Evolutionary conservation across 2,329 filamentous ascomycete species (phyloP), one percentile per base, ranked within the genome.

Genomic region (Aspergillus puulaauensis): DNA sequence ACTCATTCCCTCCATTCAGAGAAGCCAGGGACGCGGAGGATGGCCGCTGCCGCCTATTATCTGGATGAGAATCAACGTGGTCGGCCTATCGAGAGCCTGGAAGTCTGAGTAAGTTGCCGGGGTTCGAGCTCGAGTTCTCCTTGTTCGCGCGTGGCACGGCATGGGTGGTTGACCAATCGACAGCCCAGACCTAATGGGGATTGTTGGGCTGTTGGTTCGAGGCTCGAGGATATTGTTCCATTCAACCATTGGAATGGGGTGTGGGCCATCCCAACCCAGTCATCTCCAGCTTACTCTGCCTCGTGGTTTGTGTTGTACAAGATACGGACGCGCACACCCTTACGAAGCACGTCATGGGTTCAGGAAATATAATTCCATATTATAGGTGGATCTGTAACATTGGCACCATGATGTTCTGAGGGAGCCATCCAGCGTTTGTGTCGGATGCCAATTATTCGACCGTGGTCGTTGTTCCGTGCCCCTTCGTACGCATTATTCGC

Each of bases 271-370:
- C 35, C 15, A 31, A 31, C 9, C 7, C 35, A 37, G 35, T 37
- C 6, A 37, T 37, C 35, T 47, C 33, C 33, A 35, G 48, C 33
- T 31, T 47, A 17, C 31, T 45, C 31, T 40, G 41, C 43, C 51
- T 54, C 51, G 43, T 54, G 51, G 51, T 37, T 45, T 45, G 40
- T 31, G 51, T 54, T 39, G 43, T 21, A 54, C 51, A 52, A 47
- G 27, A 54, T 47, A 31, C 31, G 31, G 47, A 21, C 14, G 14
- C 23, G 48, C 27, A 37, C 23, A 7, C 35, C 19, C 21, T 41
- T 21, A 46, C 24, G 23, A 45, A 45, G 27, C 44, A 6, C 12
- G 15, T 6, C 15, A n/a, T 37, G 35, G 12, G 14, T 37, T 37
- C 15, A 37, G 14, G 35, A 2, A 15, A 23, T 24, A 27, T 17